Evolutionary conservation across 257 asterid species (phyloP), one percentile per base, ranked within the genome.

Genomic region (Scutellaria minor): DNA sequence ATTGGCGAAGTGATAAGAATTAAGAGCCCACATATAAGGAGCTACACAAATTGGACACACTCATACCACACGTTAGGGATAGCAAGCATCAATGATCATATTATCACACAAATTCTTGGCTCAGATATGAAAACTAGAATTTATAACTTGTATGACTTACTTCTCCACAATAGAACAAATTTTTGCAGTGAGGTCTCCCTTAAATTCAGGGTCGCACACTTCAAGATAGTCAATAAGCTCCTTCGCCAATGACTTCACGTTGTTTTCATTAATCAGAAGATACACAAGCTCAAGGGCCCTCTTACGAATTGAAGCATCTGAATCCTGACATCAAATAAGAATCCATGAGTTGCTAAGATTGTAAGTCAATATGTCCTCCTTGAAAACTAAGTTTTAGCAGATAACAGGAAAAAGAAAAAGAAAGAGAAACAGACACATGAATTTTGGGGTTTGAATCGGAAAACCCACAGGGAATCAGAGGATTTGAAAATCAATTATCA

Each of bases 291-390:
- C 98, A 67, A 92, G 90, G 63, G 98, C 98, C 78, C 97, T 87
- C 84, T 92, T 90, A 75, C 97, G 96, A 74, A 92, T 92, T 42
- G 98, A 92, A 79, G 97, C 96, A 83, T 92, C 98, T 75, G 97
- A 73, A 86, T 90, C 98, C 98, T 92, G 93, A 73, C 77, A 75
- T 73, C 73, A 56, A 64, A 77, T 24, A 75, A 71, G 75, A 60
- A 77, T 58, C 55, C 74, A 77, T 60, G 65, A 76, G 67, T 79
- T 47, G 67, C 75, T 53, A 66, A 15, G 45, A 47, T 62, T 37
- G 73, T 60, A 55, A 31, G 46, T 47, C 40, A 60, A 58, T 45
- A 64, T 54, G 20, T 54, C 50, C 53, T 60, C 69, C 64, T 41
- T 66, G 9, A 35, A 61, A 45, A 50, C 55, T 53, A 41, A 9